These are phyloP conservation scores for Fomitopsis betulina DNA, from an alignment of 1,284 basidiomycete genomes.

Conservation along the genomic window DNA sequence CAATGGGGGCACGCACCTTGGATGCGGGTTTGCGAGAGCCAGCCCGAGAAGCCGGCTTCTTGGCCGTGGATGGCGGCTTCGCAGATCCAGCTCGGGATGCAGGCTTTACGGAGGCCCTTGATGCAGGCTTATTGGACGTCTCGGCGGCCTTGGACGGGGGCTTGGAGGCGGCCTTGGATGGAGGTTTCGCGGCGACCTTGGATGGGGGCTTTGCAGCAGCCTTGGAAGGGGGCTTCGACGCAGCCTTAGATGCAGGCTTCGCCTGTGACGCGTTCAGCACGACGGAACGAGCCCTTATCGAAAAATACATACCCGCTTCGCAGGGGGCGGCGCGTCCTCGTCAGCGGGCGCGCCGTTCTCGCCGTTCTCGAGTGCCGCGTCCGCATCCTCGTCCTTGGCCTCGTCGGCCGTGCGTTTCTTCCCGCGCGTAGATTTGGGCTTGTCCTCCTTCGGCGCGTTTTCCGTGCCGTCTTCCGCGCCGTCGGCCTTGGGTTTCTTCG, in stretches of 20 bases:
- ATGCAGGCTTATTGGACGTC: slow-evolving; percentile 26
- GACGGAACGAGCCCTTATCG: not conserved
- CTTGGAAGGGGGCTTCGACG: slow-evolving; percentile 23
- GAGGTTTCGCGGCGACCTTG: slow-evolving; percentile 19
- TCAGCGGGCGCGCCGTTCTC: slow-evolving; percentile 20
- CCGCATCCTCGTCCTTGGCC: slow-evolving; percentile 27
- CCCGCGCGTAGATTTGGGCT: slow-evolving; percentile 53
- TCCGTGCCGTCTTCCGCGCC: slow-evolving; percentile 6
- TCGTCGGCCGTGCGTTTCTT: slow-evolving; percentile 47
- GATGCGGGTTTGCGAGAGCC: slow-evolving; percentile 11
- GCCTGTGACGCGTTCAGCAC: slow-evolving; percentile 16
- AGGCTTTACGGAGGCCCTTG: slow-evolving; percentile 30
- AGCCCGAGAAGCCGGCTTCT: slow-evolving; percentile 29
- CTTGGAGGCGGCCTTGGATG: slow-evolving; percentile 24
- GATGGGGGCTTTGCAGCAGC: slow-evolving; percentile 18
- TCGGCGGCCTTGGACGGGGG: slow-evolving; percentile 24
- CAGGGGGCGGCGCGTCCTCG: slow-evolving; percentile 25
- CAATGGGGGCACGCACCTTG: slow-evolving; percentile 11
- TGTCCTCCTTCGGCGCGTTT: slow-evolving; percentile 22
- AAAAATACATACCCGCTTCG: slow-evolving; percentile 28
- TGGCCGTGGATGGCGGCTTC: slow-evolving; percentile 13
- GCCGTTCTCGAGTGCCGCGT: slow-evolving; percentile 21
- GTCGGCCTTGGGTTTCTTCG: slow-evolving; percentile 43
- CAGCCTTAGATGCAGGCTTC: slow-evolving; percentile 27
- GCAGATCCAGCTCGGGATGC: slow-evolving; percentile 24